Evolutionary conservation across 768 basidiomycete species (phyloP).

Genomic region (Pholiota molesta): DNA sequence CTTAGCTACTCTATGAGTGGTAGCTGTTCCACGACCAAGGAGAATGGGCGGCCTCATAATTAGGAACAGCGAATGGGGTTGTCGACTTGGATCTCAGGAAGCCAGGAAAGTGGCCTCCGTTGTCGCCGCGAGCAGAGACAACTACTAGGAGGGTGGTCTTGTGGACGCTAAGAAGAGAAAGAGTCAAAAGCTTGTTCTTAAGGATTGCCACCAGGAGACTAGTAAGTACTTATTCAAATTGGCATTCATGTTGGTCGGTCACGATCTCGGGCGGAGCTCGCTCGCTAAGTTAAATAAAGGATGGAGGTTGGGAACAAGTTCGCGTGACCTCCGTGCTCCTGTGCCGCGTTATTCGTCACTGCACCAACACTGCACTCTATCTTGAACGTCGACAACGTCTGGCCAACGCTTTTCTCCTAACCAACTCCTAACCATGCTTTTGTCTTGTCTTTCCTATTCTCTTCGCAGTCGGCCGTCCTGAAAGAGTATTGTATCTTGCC

Average conservation of each 20-base stretch:
- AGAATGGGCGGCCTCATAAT: background rate
- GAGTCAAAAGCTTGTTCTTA: background rate
- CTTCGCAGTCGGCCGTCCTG: no score
- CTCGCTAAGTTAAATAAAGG: background rate
- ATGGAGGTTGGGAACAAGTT: slow-evolving; percentile 1
- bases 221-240: background rate
- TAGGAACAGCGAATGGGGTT: no score
- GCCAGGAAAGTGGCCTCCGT: background rate
- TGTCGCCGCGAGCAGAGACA: background rate
- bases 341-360: background rate
- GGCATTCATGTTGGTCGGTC: background rate
- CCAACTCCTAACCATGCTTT: no score
- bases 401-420: no score
- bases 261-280: slow-evolving; percentile 3
- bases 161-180: background rate
- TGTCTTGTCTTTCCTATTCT: no score
- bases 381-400: no score
- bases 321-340: background rate
- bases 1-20: background rate
- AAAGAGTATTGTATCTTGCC: no score
- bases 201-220: background rate
- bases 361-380: no score
- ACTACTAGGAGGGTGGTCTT: background rate
- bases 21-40: background rate
- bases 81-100: no score